These are phyloP conservation scores for Trifolium fragiferum DNA, from an alignment of 306 rosid species.

Conservation along the genomic window DNA sequence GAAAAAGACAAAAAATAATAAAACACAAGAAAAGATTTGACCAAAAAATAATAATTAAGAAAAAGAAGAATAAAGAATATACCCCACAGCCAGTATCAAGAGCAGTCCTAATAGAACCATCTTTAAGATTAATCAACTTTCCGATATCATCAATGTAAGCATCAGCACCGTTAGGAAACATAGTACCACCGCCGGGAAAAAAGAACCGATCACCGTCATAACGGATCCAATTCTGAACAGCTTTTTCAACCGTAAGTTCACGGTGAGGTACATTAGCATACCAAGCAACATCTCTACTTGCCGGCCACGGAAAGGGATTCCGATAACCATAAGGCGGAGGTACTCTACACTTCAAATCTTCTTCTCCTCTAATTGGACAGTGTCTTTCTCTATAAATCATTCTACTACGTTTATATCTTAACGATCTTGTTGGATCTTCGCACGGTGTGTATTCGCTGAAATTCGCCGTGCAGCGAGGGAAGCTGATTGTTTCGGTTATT, in stretches of 20 bases:
- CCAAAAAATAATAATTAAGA: background rate
- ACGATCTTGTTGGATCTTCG: conserved; percentile 60
- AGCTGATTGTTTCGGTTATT: background rate
- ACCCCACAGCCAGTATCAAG: conserved; percentile 98
- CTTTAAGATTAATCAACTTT: conserved; percentile 59
- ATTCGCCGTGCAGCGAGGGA: conserved; percentile 55
- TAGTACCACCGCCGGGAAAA: conserved; percentile 92
- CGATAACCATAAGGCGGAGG: conserved; percentile 74
- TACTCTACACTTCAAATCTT: conserved; percentile 60
- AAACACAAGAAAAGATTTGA: background rate
- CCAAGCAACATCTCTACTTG: conserved; percentile 78
- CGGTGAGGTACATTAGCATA: conserved; percentile 80
- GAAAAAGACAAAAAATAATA: background rate
- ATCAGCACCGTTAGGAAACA: conserved; percentile 84
- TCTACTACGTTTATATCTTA: conserved; percentile 50
- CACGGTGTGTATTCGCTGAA: conserved; percentile 88
- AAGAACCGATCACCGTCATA: conserved; percentile 63
- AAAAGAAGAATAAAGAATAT: background rate
- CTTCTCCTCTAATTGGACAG: conserved; percentile 57
- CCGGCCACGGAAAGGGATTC: conserved; percentile 79
- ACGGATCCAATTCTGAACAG: conserved; percentile 88
- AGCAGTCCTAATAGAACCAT: conserved; percentile 81
- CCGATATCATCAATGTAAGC: conserved; percentile 80
- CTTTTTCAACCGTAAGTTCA: conserved; percentile 86
- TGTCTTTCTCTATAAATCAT: conserved; percentile 81